Evolutionary conservation across 2,329 filamentous ascomycete genomes (phyloP).

Genomic region (Aspergillus pseudoterreus): DNA sequence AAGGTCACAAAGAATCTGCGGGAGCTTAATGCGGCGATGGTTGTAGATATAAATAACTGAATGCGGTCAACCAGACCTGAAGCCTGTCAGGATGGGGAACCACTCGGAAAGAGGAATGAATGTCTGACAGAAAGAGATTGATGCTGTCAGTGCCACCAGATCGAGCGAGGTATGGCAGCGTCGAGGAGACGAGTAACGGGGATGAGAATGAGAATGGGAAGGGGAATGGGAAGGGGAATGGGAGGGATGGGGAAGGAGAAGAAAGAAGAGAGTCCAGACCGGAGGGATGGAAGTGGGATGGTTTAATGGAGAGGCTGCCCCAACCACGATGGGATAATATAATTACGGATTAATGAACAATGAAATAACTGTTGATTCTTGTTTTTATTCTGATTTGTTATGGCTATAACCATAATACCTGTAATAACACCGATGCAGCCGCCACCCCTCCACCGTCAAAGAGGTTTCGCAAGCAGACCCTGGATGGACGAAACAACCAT

Average conservation of each 20-base stretch:
- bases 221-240: not conserved
- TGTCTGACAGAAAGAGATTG: not conserved
- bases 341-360: no score
- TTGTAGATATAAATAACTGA: not conserved
- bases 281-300: no score
- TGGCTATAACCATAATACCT: no score
- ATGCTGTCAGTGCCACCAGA: no score
- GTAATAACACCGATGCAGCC: no score
- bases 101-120: not conserved
- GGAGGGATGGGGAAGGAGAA: not conserved
- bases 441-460: no score
- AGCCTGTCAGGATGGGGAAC: not conserved
- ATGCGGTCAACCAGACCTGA: not conserved
- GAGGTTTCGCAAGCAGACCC: no score
- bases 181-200: not conserved
- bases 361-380: no score
- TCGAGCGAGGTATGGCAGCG: not conserved
- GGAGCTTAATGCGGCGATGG: conserved; percentile 1
- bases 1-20: not conserved
- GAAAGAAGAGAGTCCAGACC: not conserved
- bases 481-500: no score
- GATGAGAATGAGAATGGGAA: not conserved
- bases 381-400: no score
- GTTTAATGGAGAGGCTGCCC: no score
- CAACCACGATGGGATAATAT: no score